These are phyloP conservation scores for Elongisporangium prolatum DNA, from an alignment of 352 stramenopile genomes.

Conservation along the genomic window DNA sequence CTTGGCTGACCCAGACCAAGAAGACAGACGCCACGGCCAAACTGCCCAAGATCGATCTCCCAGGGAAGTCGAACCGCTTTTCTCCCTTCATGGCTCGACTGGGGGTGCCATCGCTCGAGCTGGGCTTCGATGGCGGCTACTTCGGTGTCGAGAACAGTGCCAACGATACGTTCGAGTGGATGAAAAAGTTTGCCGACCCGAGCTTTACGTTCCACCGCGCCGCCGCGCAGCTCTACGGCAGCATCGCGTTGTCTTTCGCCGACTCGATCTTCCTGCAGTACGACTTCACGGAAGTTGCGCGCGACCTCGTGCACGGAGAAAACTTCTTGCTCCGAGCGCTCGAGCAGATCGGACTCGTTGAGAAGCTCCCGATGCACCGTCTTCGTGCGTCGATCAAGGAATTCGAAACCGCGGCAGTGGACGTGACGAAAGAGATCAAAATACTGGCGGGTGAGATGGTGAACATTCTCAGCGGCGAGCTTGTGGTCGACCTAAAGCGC, in stretches of 20 bases:
- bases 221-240: constrained; percentile 74
- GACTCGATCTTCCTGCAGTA: constrained; percentile 83
- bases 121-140: constrained; percentile 68
- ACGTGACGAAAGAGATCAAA: constrained; percentile 47
- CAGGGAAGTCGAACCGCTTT: constrained; percentile 46
- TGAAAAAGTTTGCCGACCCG: constrained; percentile 71
- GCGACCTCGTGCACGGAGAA: constrained; percentile 61
- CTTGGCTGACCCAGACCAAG: constrained; percentile 58
- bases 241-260: constrained; percentile 69
- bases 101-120: constrained; percentile 68
- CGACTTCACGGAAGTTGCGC: constrained; percentile 76
- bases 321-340: constrained; percentile 46
- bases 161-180: constrained; percentile 70
- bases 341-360: constrained; percentile 18
- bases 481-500: constrained; percentile 69
- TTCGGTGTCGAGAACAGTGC: constrained; percentile 51
- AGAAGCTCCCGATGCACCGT: constrained; percentile 35
- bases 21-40: constrained; percentile 28
- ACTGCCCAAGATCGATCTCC: constrained; percentile 46
- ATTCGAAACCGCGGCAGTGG: constrained; percentile 61
- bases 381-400: constrained; percentile 48
- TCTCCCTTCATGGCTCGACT: constrained; percentile 68
- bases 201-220: constrained; percentile 70
- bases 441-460: constrained; percentile 56
- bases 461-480: constrained; percentile 49